Evolutionary conservation across 306 rosid species (phyloP), one percentile per base, ranked within the genome.

Genomic region (Astragalus glycyphyllos): DNA sequence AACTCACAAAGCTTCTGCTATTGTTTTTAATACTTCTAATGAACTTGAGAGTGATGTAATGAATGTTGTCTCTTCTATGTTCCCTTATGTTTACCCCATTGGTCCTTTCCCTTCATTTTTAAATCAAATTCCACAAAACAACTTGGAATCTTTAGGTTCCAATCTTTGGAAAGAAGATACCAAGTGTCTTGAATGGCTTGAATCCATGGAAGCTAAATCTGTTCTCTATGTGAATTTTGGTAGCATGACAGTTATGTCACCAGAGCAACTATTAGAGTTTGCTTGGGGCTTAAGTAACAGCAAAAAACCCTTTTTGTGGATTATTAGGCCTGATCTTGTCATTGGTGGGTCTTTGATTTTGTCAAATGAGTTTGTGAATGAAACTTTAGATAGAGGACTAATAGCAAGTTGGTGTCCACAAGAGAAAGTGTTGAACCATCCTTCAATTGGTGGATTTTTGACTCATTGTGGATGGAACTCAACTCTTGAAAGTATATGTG

Each of bases 81-180:
- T 17, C 40, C 45, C 81, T 64, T 14, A 65, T 42, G 0, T 71
- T 51, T 68, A 51, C 10, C 1, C 62, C 40, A 51, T 68, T 37
- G 71, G 54, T 12, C 71, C 16, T 23, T 11, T 73, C 0, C 9
- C 63, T 4, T 54, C 14, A 13, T 32, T 73, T 10, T 11, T 73
- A 41, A 53, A 63, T 29, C 71, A 51, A 53, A 40, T 1, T 51
- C 26, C 38, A 8, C 56, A 14, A 2, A 16, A 26, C 4, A 56
- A 63, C 56, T 51, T 63, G 38, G 13, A 2, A 23, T 45, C 50
- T 38, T 0, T 80, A 5, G 80, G 38, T 6, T 61, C 72, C 4
- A 80, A 69, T 74, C 77, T 80, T 16, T 80, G 84, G 84, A 55
- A 69, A 13, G 84, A 80, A 61, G 77, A 80, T 10, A 12, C 71